Base-by-base conservation (phyloP, 371 early-diverging fungal genomes). In the Saksenaea vasiformis region DNA sequence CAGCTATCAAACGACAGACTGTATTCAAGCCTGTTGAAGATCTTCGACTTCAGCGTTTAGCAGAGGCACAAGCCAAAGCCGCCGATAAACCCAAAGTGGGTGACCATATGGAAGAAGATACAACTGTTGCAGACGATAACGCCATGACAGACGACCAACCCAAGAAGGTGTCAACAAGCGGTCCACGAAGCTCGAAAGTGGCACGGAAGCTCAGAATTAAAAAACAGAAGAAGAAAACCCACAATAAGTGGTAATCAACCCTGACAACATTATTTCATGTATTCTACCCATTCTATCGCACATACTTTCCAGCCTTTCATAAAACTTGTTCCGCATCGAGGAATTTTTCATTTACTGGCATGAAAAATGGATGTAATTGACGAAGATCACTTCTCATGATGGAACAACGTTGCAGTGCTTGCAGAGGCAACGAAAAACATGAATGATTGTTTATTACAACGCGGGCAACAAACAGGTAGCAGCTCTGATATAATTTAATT, bases 1-100 rank as follows among this genome's bases (percentile, higher is more conserved):
- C 59, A 81, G 82, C 79, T 34, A 70, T 82, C 56, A 79, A 78
- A 67, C 79, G 83, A 66, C 66, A 74, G 34, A 53, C 63, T 19
- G 68, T 82, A 0, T 82, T 82, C 57, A 67, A 71, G 55, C 76
- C 79, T 27, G 76, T 79, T 7, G 80, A 79, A 58, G 83, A 79
- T 64, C 66, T 68, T 22, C 79, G 83, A 58, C 67, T 78, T 27
- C 59, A 58, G 56, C 76, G 83, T 43, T 72, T 82, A 63, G 79
- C 83, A 22, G 59, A 70, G 54, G 73, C 74, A 61, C 83, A 82
- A 67, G 76, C 75, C 27, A 78, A 73, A 39, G 80, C 78, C 15
- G 80, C 77, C 47, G 65, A 71, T 7, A 74, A 78, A 36, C 64
- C 71, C 36, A 77, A 71, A 38, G 69, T 76, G 10, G 65, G 70